Evolutionary conservation across 2,329 filamentous ascomycete genomes (phyloP), one percentile per base, ranked within the genome.

Genomic region (Pseudocercospora vitis): DNA sequence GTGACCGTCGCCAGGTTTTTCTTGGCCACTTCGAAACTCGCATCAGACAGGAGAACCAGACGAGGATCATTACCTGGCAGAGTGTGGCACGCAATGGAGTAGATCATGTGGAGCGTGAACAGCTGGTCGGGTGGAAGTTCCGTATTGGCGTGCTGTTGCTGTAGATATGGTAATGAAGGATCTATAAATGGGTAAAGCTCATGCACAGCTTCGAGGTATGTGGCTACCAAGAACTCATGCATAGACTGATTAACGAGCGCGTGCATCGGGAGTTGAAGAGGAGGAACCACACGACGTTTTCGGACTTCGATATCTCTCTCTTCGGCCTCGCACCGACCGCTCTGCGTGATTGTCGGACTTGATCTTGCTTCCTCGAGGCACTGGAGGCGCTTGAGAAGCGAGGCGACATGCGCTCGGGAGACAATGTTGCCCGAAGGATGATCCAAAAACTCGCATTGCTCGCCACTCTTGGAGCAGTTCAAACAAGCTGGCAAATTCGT

Each of bases 391-490:
- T 9, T 9, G 2, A 39, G 18, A 21, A 39, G 35, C 18, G 35
- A 18, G 19, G 35, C 35, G 35, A 39, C 35, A 12, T 39, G 21
- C 12, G 18, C 35, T 2, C 35, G 35, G 18, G 11, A 9, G n/a
- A 39, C 35, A 4, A 39, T 31, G 97, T 97, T 68, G 92, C 92
- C 44, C 94, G 92, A 75, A 79, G 97, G 58, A 97, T 97, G 94
- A 92, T 97, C 50, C 94, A 97, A 76, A 81, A 97, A 31, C 83
- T 97, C 44, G 92, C 97, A 74, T 87, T 91, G 54, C 83, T 97
- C 39, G 95, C 91, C 33, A 97, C 97, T 69, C 21, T 39, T 39
- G 11, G 35, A 39, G 42, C 42, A 46, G 9, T 46, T 46, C n/a
- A 19, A 31, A 9, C 42, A 46, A n/a, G 24, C 28, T 29, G 42